A percentile compares a stretch with the other conserved stretches of the same genome.
These are phyloP conservation scores for Dioscorea alata DNA, from an alignment of 106 monocot species.

Conservation along the genomic window DNA sequence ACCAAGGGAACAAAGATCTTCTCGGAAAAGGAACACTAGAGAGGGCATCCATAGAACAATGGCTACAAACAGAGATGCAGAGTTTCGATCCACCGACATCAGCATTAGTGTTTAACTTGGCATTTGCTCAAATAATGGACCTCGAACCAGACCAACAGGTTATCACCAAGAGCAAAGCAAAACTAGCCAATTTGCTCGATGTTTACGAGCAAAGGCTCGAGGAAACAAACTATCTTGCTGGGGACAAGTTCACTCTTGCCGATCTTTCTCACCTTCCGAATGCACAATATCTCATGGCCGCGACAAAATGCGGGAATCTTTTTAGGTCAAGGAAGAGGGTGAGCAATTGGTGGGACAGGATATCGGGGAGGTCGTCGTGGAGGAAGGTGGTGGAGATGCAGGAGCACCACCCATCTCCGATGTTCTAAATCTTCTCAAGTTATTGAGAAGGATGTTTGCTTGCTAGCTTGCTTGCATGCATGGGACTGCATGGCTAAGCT, in stretches of 20 bases:
- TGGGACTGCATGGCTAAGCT: too few relatives aligned
- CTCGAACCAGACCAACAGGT: constrained; percentile 1
- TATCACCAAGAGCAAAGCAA: constrained; percentile 1
- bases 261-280: constrained; percentile 38
- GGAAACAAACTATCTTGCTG: constrained; percentile 18
- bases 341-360: constrained; percentile 14
- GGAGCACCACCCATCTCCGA: constrained; percentile 7
- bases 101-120: constrained; percentile 19
- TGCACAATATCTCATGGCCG: constrained; percentile 9
- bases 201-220: constrained; percentile 25
- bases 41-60: constrained; percentile 32
- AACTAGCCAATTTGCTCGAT: constrained; percentile 18
- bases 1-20: constrained; percentile 20
- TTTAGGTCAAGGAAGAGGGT: constrained; percentile 22
- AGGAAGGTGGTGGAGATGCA: constrained; percentile 24
- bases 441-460: too few relatives aligned
- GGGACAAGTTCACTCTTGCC: constrained; percentile 34
- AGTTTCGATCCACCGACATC: constrained; percentile 27
- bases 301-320: neutral
- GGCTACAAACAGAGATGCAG: constrained; percentile 26
- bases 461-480: too few relatives aligned
- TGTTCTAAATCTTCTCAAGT: neutral
- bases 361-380: constrained; percentile 15
- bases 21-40: constrained; percentile 23
- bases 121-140: constrained; percentile 8